These are phyloP conservation scores for Cocos nucifera DNA, from an alignment of 176 grass and related monocot species.

Conservation along the genomic window DNA sequence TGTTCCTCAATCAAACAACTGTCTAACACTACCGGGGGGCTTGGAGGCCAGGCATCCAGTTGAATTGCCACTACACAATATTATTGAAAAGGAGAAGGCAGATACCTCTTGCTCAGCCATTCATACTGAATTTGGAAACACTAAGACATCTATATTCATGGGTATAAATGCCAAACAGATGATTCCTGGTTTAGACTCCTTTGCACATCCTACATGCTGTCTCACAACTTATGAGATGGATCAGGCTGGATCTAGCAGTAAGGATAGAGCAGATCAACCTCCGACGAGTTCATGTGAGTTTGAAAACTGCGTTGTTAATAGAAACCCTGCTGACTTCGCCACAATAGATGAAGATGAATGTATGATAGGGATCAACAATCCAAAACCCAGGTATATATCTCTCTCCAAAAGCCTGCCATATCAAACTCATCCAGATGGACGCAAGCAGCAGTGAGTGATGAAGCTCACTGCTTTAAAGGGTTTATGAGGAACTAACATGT, in stretches of 20 bases:
- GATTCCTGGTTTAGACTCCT: not conserved
- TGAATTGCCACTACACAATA: not conserved
- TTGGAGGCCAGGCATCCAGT: no score
- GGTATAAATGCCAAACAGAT: not conserved
- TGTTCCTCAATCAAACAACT: slow-evolving; percentile 26
- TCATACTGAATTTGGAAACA: not conserved
- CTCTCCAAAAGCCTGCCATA: not conserved
- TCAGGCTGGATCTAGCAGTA: not conserved
- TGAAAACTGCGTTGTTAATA: slow-evolving; percentile 2
- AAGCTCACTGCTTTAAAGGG: no score
- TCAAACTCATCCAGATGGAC: not conserved
- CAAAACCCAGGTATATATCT: not conserved
- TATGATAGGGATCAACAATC: slow-evolving; percentile 6
- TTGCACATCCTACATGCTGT: not conserved
- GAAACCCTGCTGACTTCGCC: slow-evolving; percentile 16
- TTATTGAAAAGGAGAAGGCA: not conserved
- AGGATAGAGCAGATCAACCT: not conserved
- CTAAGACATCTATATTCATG: not conserved
- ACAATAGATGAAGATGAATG: slow-evolving; percentile 1
- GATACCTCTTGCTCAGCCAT: not conserved
- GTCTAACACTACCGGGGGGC: no score
- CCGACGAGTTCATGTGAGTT: not conserved
- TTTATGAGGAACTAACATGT: no score
- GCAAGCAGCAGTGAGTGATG: not conserved
- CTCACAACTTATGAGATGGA: not conserved